phyloP scores from a whole-genome alignment of 352 stramenopile species.

The Paralagenidium karlingii region DNA sequence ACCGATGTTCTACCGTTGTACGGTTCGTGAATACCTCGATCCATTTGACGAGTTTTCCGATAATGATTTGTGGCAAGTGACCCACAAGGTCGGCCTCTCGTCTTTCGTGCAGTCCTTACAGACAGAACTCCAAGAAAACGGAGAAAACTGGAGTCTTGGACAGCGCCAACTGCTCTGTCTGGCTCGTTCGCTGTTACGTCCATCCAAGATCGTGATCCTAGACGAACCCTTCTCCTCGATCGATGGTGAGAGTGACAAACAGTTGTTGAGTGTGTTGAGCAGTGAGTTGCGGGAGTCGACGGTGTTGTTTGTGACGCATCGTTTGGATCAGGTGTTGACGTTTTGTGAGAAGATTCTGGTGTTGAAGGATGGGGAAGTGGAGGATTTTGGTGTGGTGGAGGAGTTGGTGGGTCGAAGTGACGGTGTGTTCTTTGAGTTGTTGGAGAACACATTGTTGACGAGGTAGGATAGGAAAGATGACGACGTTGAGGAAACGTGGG shows the following conservation, averaged over 20 bases:
- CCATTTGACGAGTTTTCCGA: slow-evolving; percentile 24
- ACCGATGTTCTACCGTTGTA: slow-evolving; percentile 66
- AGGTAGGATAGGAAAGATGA: too few species aligned
- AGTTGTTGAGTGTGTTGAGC: slow-evolving; percentile 33
- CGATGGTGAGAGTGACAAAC: slow-evolving; percentile 56
- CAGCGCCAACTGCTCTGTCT: slow-evolving; percentile 69
- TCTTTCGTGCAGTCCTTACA: slow-evolving; percentile 24
- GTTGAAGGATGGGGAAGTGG: slow-evolving; percentile 41
- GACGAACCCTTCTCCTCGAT: slow-evolving; percentile 87
- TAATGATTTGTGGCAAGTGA: slow-evolving; percentile 39
- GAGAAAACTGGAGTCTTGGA: slow-evolving; percentile 54
- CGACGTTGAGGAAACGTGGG: too few species aligned
- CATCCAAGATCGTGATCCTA: slow-evolving; percentile 89
- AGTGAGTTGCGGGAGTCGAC: slow-evolving; percentile 84
- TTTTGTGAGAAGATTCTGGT: slow-evolving; percentile 79
- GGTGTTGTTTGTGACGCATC: slow-evolving; percentile 91
- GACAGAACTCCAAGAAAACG: slow-evolving; percentile 81
- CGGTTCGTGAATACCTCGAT: slow-evolving; percentile 79
- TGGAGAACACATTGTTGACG: slow-evolving; percentile 22
- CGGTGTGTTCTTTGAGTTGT: slow-evolving; percentile 23
- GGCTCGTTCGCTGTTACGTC: slow-evolving; percentile 65
- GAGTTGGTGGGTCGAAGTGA: slow-evolving; percentile 48
- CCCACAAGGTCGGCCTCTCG: slow-evolving; percentile 36
- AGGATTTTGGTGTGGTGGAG: slow-evolving; percentile 72
- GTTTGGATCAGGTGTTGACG: slow-evolving; percentile 90